Percentiles rank a stretch among this genome's conserved stretches.
phyloP scores from a whole-genome alignment of 192 early-diverging fungal species.

The Rhizophagus clarus region DNA sequence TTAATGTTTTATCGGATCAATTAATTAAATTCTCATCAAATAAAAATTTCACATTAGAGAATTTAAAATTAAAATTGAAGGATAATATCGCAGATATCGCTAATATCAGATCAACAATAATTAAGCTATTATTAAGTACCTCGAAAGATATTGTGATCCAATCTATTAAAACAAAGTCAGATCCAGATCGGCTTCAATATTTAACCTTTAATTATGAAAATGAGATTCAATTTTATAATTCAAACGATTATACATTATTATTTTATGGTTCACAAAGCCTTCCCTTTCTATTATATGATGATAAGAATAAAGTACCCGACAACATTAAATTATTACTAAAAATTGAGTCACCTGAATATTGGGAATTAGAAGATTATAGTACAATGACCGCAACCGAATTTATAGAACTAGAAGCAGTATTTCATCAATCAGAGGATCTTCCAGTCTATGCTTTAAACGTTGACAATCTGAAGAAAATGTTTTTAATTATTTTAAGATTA shows the following conservation, averaged over 20 bases:
- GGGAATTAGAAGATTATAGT: not conserved
- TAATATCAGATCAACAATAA: slow-evolving; percentile 13
- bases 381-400: not conserved
- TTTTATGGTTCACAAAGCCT: not conserved
- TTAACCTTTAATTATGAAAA: not conserved
- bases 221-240: not conserved
- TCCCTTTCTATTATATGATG: not conserved
- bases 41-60: not conserved
- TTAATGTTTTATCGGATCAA: slow-evolving; percentile 22
- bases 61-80: not conserved
- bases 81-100: no score
- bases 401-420: not conserved
- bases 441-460: not conserved
- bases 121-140: not conserved
- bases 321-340: not conserved
- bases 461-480: slow-evolving; percentile 24
- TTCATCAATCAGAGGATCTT: not conserved
- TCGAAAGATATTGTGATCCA: slow-evolving; percentile 7
- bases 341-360: not conserved
- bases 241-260: not conserved
- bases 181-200: not conserved
- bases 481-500: not conserved
- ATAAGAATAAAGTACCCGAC: not conserved
- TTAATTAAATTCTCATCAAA: slow-evolving; percentile 11
- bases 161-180: not conserved